Conservation (phyloP, 805 yeast genomes). For the Hanseniaspora hatyaiensis region DNA sequence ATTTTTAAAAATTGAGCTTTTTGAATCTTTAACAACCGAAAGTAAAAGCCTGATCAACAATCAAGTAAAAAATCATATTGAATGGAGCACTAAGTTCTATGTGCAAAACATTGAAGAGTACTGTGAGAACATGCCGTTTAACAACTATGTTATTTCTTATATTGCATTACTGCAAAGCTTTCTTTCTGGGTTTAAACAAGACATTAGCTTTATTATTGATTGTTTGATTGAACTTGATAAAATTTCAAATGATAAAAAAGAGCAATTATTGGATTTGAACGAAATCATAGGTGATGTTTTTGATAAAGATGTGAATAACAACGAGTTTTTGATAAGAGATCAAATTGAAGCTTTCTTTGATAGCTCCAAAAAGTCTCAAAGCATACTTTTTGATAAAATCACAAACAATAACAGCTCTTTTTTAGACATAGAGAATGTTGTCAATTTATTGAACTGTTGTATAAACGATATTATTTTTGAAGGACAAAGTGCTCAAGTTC, state of each 20-base stretch:
- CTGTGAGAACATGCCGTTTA: too few relatives aligned
- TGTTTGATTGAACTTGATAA: background rate
- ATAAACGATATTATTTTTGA: too few relatives aligned
- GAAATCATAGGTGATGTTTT: constrained; percentile 9
- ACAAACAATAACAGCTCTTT: background rate
- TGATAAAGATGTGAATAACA: constrained; percentile 1
- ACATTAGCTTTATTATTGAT: background rate
- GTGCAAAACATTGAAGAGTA: background rate
- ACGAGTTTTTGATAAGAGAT: constrained; percentile 6
- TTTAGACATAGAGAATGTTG: background rate
- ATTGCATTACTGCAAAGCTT: background rate
- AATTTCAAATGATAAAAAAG: background rate
- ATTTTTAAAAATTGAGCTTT: constrained; percentile 24
- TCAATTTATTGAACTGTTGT: background rate
- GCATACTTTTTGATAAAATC: background rate
- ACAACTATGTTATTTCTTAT: background rate
- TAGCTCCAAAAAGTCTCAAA: background rate
- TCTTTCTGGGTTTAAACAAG: background rate
- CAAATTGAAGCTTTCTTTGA: constrained; percentile 10
- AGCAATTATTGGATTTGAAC: constrained; percentile 1
- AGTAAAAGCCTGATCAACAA: background rate
- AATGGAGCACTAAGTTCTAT: constrained; percentile 18
- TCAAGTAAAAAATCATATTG: constrained; percentile 14
- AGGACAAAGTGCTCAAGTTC: background rate
- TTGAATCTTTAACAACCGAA: constrained; percentile 6